A percentile compares a stretch with the other conserved stretches of the same genome.
Evolutionary conservation across 192 early-diverging fungal genomes (phyloP).

Genomic region (Coemansia sp.): DNA sequence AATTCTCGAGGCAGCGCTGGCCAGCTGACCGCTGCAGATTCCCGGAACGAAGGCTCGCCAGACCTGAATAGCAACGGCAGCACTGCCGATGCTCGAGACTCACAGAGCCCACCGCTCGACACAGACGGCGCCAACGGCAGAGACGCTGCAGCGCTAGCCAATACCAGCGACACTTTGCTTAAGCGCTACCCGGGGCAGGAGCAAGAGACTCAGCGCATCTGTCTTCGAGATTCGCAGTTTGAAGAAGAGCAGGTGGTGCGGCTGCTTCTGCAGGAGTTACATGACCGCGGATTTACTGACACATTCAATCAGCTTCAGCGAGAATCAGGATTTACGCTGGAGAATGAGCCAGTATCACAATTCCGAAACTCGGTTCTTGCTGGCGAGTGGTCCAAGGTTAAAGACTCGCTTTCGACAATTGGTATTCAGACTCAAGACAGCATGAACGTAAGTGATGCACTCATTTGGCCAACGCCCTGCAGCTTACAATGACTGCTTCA

Average conservation of each 20-base stretch:
- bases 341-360: constrained; percentile 64
- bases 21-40: neutral
- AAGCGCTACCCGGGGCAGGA: constrained; percentile 38
- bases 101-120: neutral
- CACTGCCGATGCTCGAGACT: neutral
- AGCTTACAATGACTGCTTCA: neutral
- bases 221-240: constrained; percentile 48
- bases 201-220: constrained; percentile 37
- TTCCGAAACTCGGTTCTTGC: constrained; percentile 73
- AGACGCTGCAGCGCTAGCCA: constrained; percentile 8
- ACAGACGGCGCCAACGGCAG: constrained; percentile 2
- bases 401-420: constrained; percentile 56
- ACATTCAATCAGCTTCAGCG: constrained; percentile 68
- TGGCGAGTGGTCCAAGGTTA: constrained; percentile 77
- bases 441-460: constrained; percentile 22
- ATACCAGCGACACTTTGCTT: constrained; percentile 10
- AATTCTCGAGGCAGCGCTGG: constrained; percentile 7
- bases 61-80: constrained; percentile 8
- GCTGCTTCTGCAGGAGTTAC: constrained; percentile 83
- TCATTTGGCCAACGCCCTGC: neutral
- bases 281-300: constrained; percentile 76
- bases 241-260: constrained; percentile 76
- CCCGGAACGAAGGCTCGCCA: neutral
- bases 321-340: constrained; percentile 79
- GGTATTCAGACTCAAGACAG: constrained; percentile 20